Base-by-base conservation (phyloP, 257 asterid species). In the Primulina eburnea region DNA sequence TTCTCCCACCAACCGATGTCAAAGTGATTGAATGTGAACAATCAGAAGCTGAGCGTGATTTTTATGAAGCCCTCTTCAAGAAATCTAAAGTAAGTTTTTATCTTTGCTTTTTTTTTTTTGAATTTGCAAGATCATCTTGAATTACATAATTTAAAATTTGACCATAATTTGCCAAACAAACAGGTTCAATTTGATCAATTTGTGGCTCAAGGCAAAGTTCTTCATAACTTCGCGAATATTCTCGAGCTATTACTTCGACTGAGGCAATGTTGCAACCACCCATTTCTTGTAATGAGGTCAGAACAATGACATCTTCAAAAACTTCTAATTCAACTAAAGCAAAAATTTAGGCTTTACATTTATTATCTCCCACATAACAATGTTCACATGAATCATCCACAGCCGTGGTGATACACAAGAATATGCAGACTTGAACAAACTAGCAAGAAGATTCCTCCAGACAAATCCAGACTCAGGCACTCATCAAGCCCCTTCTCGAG, bases 181-280 rank as follows among this genome's bases (percentile, higher is more conserved):
- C 81, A 90, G 95, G 92, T 89, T 43, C 92, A 84, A 76, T 89
- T 91, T 8, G 92, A 87, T 57, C 91, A 87, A 77, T 85, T 90
- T 76, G 92, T 88, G 68, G 96, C 96, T 78, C 91, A 89, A 83
- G 97, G 96, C 78, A 89, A 89, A 79, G 90, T 91, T 76, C 96
- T 88, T 61, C 89, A 88, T 76, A 90, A 90, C 82, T 90, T 78
- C 62, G 96, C 96, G 6, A 90, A 87, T 61, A 91, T 91, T 75
- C 96, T 91, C 17, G 96, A 89, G 83, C 79, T 89, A 68, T 82
- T 91, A 47, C 95, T 91, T 67, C 86, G 96, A 52, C 76, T 91
- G 73, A 89, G 97, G 80, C 97, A 91, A 74, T 91, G 97, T 50
- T 91, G 97, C 84, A 91, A 85, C 79, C 96, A 91, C 71, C 97